These are phyloP conservation scores for Symmetrospora coprosmae DNA, from an alignment of 768 basidiomycete species.

Conservation along the genomic window DNA sequence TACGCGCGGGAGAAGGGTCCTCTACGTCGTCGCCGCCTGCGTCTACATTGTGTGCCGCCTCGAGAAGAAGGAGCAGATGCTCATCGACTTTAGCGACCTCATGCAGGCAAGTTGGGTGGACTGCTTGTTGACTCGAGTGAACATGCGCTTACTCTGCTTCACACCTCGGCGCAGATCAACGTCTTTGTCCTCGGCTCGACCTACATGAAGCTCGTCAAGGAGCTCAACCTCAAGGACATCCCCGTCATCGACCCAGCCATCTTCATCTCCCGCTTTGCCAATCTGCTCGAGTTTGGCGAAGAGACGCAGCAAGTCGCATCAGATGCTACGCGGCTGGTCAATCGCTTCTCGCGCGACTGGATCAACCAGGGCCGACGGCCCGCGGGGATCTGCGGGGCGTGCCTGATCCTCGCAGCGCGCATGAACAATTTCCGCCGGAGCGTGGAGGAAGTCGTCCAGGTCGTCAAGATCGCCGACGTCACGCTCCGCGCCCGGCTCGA, in stretches of 20 bases:
- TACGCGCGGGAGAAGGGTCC: constrained; percentile 75
- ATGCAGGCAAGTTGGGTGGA: constrained; percentile 50
- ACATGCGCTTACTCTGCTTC: background rate
- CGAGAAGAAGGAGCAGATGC: constrained; percentile 88
- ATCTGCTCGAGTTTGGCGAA: constrained; percentile 87
- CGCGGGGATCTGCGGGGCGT: constrained; percentile 93
- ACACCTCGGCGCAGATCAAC: constrained; percentile 54
- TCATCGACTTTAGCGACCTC: constrained; percentile 96
- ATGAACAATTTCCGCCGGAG: constrained; percentile 96
- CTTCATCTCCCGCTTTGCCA: constrained; percentile 88
- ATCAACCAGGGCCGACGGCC: constrained; percentile 89
- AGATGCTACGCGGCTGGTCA: constrained; percentile 84
- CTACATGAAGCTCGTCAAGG: constrained; percentile 83
- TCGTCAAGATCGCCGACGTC: constrained; percentile 95
- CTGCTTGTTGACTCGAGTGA: background rate
- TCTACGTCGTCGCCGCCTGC: constrained; percentile 90
- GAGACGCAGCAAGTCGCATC: constrained; percentile 81
- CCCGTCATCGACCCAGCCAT: constrained; percentile 90
- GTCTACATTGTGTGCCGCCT: constrained; percentile 85
- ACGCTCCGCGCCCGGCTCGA: constrained; percentile 84
- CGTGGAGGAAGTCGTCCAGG: constrained; percentile 90
- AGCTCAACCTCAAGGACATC: constrained; percentile 57
- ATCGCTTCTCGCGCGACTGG: constrained; percentile 92
- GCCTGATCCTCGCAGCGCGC: constrained; percentile 79
- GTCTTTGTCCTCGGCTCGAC: constrained; percentile 94